Base-by-base conservation (phyloP, 306 rosid genomes). In the Cyclanthera cordifolia region DNA sequence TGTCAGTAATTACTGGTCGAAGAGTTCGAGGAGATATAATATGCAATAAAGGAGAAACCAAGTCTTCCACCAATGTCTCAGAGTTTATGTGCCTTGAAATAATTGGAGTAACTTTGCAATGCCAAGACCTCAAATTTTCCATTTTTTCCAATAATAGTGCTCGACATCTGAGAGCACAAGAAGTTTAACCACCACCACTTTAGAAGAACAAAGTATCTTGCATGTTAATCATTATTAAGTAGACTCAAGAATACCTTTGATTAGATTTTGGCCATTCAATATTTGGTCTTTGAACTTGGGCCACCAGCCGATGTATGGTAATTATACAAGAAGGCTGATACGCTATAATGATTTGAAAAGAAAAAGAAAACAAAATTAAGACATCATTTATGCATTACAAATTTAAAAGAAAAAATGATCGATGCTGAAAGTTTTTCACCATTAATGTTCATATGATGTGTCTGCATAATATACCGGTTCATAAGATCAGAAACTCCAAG, bases 261-360 rank as follows among this genome's bases (percentile, higher is more conserved):
- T 85, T 73, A 39, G 95, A 84, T 83, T 85, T 89, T 46, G 98
- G 98, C 98, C 98, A 92, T 75, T 87, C 90, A 63, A 92, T 87
- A 73, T 77, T 89, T 55, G 96, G 95, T 77, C 78, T 92, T 75
- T 89, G 95, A 76, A 89, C 83, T 92, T 92, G 98, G 78, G 96
- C 92, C 73, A 84, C 90, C 25, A 72, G 53, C 67, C 74, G 79
- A 79, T 89, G 95, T 73, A 92, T 77, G 37, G 74, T 69, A 55
- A 92, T 78, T 63, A 87, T 87, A 53, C 79, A 21, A 21, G 82
- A 73, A 67, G 98, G 95, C 80, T 79, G 84, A 76, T 89, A 88
- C 73, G 78, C 98, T 92, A 79, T 58, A 69, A 77, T 5, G 70
- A 65, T 37, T 11, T 45, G 16, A 13, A 23, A 74, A 70, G 67